phyloP scores from a whole-genome alignment of 164 flowering plant species.

The Kalanchoe fedtschenkoi region DNA sequence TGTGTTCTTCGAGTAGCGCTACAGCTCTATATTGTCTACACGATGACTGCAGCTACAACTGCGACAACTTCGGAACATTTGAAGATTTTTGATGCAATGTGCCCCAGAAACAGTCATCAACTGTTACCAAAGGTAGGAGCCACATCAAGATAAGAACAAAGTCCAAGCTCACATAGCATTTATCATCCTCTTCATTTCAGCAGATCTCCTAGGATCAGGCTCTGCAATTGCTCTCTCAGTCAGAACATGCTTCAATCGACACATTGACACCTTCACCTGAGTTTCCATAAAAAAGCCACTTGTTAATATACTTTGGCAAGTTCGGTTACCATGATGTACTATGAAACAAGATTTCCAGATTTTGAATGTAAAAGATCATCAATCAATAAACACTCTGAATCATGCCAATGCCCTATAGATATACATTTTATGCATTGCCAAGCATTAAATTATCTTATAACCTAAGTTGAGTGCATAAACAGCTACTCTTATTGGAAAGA shows the following conservation, averaged over 20 bases:
- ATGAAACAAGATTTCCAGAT: background rate
- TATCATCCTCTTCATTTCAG: constrained; percentile 94
- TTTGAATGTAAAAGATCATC: background rate
- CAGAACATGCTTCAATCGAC: constrained; percentile 90
- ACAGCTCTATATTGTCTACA: too few species aligned
- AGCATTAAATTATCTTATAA: background rate
- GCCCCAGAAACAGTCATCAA: background rate
- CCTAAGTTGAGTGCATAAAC: background rate
- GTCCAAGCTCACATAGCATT: constrained; percentile 46
- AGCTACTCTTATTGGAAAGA: background rate
- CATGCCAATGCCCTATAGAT: background rate
- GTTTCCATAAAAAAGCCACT: constrained; percentile 5
- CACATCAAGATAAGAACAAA: too few species aligned
- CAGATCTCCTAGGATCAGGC: constrained; percentile 84
- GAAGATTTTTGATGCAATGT: background rate
- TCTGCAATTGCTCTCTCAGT: constrained; percentile 93
- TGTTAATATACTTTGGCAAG: background rate
- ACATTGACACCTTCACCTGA: constrained; percentile 96
- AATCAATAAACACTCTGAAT: background rate
- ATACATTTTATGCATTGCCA: background rate
- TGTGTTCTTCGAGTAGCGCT: too few species aligned
- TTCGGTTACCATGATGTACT: background rate
- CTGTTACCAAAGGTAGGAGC: background rate
- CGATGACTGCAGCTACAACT: too few species aligned
- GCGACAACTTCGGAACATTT: too few species aligned